A percentile compares a stretch with the other conserved stretches of the same genome.
phyloP scores from a whole-genome alignment of 345 rosid genomes.

The Salix caprea region DNA sequence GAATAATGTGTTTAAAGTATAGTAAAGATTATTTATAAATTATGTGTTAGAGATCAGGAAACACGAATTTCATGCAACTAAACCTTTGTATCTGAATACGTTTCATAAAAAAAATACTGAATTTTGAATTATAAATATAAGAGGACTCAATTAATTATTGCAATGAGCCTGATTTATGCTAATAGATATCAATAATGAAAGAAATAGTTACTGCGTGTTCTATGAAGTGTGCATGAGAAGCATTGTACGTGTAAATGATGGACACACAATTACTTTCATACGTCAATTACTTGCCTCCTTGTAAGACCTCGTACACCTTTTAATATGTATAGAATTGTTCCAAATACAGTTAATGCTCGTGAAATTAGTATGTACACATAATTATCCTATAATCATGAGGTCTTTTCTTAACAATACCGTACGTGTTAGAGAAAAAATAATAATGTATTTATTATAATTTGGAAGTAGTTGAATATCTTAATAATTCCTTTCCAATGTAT shows the following conservation, averaged over 20 bases:
- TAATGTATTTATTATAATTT: background rate
- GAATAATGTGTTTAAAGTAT: background rate
- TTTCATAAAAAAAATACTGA: background rate
- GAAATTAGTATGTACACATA: background rate
- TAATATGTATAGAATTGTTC: background rate
- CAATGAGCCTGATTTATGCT: slow-evolving; percentile 1
- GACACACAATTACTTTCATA: background rate
- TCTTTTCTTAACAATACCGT: background rate
- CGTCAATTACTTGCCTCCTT: background rate
- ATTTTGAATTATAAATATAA: background rate
- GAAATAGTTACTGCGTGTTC: slow-evolving; percentile 15
- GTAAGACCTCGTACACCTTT: too few species aligned
- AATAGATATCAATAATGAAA: slow-evolving; percentile 14
- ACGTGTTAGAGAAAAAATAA: background rate
- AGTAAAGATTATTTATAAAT: background rate
- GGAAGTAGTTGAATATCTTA: background rate
- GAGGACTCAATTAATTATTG: background rate
- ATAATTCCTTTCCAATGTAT: background rate
- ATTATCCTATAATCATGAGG: background rate
- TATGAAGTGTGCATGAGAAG: slow-evolving; percentile 38
- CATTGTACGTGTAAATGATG: slow-evolving; percentile 25
- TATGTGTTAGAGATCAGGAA: background rate
- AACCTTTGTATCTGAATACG: background rate
- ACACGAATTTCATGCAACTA: background rate
- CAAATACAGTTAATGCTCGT: background rate